These are phyloP conservation scores for Triticum urartu DNA, from an alignment of 176 grass and related monocot genomes.

Conservation along the genomic window DNA sequence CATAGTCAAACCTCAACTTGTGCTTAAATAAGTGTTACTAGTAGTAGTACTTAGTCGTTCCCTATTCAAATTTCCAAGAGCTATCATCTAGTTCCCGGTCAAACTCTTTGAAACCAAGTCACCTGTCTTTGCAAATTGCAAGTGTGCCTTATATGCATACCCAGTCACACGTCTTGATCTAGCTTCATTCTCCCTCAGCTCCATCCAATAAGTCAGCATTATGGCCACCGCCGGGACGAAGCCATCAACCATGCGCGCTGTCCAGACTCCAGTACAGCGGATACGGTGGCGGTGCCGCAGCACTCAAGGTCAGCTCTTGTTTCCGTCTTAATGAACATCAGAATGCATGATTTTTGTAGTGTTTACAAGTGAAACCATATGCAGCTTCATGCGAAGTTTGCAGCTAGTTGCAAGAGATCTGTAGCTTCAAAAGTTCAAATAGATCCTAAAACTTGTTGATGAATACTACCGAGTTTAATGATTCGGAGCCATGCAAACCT, in stretches of 20 bases:
- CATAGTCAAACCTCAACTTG: neutral
- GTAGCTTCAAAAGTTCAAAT: no score
- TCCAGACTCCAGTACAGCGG: conserved; percentile 33
- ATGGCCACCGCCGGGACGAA: neutral
- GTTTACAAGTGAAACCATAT: neutral
- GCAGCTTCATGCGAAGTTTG: neutral
- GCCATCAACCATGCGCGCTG: conserved; percentile 33
- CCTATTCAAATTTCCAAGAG: neutral
- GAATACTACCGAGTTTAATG: no score
- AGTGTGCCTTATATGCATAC: neutral
- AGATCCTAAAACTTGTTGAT: no score
- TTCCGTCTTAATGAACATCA: neutral
- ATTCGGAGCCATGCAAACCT: no score
- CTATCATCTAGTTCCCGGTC: neutral
- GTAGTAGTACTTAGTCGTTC: no score
- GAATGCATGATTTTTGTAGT: neutral
- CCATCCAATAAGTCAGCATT: neutral
- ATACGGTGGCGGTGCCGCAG: conserved; percentile 41
- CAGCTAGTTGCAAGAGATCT: no score
- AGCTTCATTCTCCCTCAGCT: neutral
- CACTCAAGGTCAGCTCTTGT: conserved; percentile 38
- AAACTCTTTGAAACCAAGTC: neutral
- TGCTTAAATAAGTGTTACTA: neutral
- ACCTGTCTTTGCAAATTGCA: neutral
- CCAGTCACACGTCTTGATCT: neutral